These are phyloP conservation scores for Oryza australiensis DNA, from an alignment of 176 grass and related monocot genomes.

Conservation along the genomic window DNA sequence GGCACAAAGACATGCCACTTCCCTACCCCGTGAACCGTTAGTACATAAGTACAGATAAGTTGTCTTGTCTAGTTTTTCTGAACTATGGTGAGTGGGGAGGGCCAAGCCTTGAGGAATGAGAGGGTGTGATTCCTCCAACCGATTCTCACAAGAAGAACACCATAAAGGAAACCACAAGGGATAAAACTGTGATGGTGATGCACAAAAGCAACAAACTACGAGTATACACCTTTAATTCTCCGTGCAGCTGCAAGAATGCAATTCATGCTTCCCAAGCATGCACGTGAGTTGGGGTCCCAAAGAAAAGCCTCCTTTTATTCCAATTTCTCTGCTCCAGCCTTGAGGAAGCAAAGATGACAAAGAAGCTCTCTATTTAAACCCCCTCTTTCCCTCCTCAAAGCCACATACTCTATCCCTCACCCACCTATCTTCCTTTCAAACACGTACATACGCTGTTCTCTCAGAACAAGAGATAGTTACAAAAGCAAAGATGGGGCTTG, in stretches of 20 bases:
- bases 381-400: conserved; percentile 29
- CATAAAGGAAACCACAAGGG: conserved; percentile 29
- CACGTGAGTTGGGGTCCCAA: conserved; percentile 40
- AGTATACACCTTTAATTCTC: conserved; percentile 48
- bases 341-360: conserved; percentile 30
- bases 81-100: conserved; percentile 22
- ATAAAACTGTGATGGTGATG: conserved; percentile 36
- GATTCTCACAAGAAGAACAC: conserved; percentile 51
- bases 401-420: background rate
- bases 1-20: background rate
- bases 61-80: background rate
- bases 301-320: conserved; percentile 11
- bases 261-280: conserved; percentile 20
- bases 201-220: conserved; percentile 36
- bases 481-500: conserved; percentile 42
- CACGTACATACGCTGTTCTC: conserved; percentile 25
- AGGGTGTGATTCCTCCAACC: conserved; percentile 39
- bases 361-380: conserved; percentile 59
- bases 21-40: conserved; percentile 36
- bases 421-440: conserved; percentile 8
- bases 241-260: conserved; percentile 37
- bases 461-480: conserved; percentile 29
- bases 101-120: background rate
- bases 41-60: conserved; percentile 31
- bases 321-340: conserved; percentile 13